These are phyloP conservation scores for Petunia axillaris DNA, from an alignment of 257 asterid genomes.

Conservation along the genomic window DNA sequence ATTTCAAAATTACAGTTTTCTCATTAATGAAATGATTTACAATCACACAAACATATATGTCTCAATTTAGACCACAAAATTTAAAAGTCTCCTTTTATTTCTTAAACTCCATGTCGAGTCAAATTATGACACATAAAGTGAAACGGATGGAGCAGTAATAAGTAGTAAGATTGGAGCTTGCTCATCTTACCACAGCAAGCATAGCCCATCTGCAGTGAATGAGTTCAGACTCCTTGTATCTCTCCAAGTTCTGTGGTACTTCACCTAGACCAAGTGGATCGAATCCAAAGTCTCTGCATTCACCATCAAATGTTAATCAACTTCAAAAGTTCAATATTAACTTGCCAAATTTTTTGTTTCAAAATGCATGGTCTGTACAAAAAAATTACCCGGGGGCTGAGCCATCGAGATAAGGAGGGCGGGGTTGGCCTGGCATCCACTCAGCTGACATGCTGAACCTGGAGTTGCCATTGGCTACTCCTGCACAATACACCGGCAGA, in stretches of 20 bases:
- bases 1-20: too few species aligned
- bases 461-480: constrained; percentile 34
- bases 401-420: constrained; percentile 92
- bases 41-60: too few species aligned
- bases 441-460: constrained; percentile 85
- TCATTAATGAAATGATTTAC: too few species aligned
- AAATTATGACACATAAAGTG: too few species aligned
- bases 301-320: too few species aligned
- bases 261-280: constrained; percentile 95
- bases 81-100: too few species aligned
- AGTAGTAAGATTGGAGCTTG: background rate
- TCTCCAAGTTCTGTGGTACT: constrained; percentile 83
- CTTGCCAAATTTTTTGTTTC: too few species aligned
- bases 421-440: constrained; percentile 98
- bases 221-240: constrained; percentile 93
- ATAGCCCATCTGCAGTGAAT: constrained; percentile 98
- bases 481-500: constrained; percentile 41
- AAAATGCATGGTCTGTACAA: too few species aligned
- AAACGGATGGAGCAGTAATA: too few species aligned
- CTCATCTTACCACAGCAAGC: constrained; percentile 76
- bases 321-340: too few species aligned
- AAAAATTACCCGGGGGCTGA: constrained; percentile 80
- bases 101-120: too few species aligned
- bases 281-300: constrained; percentile 83
- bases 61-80: too few species aligned